Evolutionary conservation across 78 protist species (phyloP).

Genomic region (Speleostelium caveatum): DNA sequence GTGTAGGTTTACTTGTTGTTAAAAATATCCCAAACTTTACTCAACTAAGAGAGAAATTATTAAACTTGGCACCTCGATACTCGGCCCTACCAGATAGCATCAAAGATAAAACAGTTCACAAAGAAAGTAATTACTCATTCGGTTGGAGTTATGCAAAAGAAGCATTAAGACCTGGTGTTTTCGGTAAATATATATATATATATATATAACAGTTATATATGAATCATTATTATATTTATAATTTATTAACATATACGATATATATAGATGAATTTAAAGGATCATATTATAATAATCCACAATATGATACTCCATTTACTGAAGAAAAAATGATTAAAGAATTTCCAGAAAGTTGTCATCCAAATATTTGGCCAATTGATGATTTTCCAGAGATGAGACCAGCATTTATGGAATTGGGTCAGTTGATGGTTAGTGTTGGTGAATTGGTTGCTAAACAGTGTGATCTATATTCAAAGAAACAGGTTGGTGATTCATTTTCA

Average conservation of each 20-base stretch:
- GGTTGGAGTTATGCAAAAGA: conserved; percentile 85
- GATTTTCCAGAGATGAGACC: conserved; percentile 70
- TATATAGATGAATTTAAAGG: conserved; percentile 70
- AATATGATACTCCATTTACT: conserved; percentile 73
- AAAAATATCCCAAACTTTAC: conserved; percentile 59
- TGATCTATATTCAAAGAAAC: conserved; percentile 37
- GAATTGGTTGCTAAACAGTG: conserved; percentile 73
- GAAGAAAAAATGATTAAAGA: conserved; percentile 73
- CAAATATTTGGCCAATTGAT: conserved; percentile 85
- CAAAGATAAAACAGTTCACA: conserved; percentile 76
- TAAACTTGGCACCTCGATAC: conserved; percentile 66
- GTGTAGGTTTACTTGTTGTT: conserved; percentile 74
- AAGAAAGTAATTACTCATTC: conserved; percentile 46
- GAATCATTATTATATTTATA: too few species aligned
- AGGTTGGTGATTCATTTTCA: neutral
- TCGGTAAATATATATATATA: conserved; percentile 22
- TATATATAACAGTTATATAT: too few species aligned
- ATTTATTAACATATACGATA: neutral
- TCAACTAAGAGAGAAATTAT: conserved; percentile 36
- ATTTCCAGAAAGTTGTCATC: conserved; percentile 71
- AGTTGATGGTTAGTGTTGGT: conserved; percentile 71
- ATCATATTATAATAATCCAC: conserved; percentile 83
- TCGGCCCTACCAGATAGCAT: conserved; percentile 68
- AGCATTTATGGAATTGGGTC: conserved; percentile 79
- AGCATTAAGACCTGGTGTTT: conserved; percentile 67